These are phyloP conservation scores for Russula olivacea DNA, from an alignment of 768 basidiomycete species.

Conservation along the genomic window DNA sequence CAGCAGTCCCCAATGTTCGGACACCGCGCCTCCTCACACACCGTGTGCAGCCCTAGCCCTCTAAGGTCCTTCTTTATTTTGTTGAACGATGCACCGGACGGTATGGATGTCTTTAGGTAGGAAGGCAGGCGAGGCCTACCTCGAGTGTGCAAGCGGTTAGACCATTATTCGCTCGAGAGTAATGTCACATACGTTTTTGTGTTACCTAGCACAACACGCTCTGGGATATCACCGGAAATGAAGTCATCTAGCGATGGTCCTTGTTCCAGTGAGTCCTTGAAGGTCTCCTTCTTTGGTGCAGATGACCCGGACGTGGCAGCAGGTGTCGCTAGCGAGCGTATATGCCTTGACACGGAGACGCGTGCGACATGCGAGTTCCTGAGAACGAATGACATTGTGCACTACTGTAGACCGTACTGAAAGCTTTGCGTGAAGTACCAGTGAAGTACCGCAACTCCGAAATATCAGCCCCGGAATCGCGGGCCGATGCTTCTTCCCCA, in stretches of 20 bases:
- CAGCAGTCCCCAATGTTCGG: conserved; percentile 99
- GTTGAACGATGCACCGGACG: conserved; percentile 80
- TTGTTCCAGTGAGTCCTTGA: conserved; percentile 47
- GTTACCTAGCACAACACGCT: conserved; percentile 68
- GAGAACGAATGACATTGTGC: conserved; percentile 18
- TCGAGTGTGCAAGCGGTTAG: conserved; percentile 8
- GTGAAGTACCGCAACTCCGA: background rate
- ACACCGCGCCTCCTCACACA: conserved; percentile 97
- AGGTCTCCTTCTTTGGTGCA: conserved; percentile 36
- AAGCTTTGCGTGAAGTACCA: background rate
- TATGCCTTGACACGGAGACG: background rate
- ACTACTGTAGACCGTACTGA: background rate
- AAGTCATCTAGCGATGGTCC: conserved; percentile 83
- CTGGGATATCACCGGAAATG: conserved; percentile 51
- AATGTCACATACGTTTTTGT: conserved; percentile 49
- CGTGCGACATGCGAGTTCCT: conserved; percentile 20
- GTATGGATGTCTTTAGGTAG: conserved; percentile 87
- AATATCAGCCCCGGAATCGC: background rate
- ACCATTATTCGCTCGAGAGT: background rate
- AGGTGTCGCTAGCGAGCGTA: conserved; percentile 26
- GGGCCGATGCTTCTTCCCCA: background rate
- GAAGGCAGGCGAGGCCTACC: conserved; percentile 78
- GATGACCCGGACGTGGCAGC: conserved; percentile 45
- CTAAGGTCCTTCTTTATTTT: conserved; percentile 94
- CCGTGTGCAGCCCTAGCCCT: conserved; percentile 87